These are phyloP conservation scores for Collybiopsis confluens DNA, from an alignment of 768 basidiomycete species.

Conservation along the genomic window DNA sequence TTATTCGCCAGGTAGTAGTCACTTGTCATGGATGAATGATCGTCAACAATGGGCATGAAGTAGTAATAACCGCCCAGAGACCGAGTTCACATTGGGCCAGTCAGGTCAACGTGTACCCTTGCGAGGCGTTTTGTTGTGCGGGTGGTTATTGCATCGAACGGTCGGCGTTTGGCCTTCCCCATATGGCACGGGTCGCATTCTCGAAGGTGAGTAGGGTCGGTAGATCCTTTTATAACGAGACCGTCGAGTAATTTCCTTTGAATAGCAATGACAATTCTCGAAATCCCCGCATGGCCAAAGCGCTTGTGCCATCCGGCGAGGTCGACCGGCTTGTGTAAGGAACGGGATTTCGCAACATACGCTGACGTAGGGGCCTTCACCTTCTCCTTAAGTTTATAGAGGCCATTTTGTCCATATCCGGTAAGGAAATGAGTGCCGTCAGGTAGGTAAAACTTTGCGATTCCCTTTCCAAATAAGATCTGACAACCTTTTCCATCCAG, in stretches of 20 bases:
- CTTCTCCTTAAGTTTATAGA: neutral
- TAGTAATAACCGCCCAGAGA: no score
- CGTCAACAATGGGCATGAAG: no score
- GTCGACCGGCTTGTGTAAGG: constrained; percentile 14
- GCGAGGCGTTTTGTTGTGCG: no score
- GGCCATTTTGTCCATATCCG: neutral
- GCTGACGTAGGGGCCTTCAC: neutral
- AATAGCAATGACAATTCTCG: neutral
- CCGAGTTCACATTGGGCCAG: no score
- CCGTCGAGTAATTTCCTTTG: no score
- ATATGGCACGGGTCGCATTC: no score
- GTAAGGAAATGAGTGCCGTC: neutral
- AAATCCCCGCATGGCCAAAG: constrained; percentile 11
- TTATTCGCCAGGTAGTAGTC: neutral
- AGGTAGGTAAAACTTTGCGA: neutral
- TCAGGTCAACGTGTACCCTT: no score
- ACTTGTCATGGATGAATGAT: no score
- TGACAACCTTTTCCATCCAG: constrained; percentile 13
- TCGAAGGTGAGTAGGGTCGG: no score
- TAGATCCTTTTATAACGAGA: no score
- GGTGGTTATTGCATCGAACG: no score
- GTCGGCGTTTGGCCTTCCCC: no score
- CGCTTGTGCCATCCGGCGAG: constrained; percentile 23
- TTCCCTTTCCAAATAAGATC: constrained; percentile 12
- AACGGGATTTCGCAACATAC: constrained; percentile 10